phyloP scores from a whole-genome alignment of 768 basidiomycete genomes.

The Pisolithus orientalis region DNA sequence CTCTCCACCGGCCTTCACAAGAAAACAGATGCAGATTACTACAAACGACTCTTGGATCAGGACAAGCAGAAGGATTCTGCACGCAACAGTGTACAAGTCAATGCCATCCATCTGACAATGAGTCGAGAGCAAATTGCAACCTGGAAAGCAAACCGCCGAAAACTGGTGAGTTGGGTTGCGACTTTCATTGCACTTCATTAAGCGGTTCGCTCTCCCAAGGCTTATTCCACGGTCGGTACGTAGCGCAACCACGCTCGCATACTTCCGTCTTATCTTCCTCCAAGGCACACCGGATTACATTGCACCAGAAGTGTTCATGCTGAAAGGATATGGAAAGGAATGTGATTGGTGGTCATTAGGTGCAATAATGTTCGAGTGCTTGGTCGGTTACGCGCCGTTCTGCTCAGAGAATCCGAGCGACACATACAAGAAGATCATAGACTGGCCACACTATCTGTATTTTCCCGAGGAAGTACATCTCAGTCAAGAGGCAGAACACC shows the following conservation, averaged over 20 bases:
- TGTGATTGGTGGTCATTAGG: constrained; percentile 99
- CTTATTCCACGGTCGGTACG: constrained; percentile 81
- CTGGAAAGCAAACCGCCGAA: constrained; percentile 98
- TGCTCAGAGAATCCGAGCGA: constrained; percentile 96
- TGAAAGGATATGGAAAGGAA: constrained; percentile 97
- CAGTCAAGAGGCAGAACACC: constrained; percentile 84
- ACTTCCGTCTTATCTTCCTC: constrained; percentile 1
- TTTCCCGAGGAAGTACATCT: constrained; percentile 96
- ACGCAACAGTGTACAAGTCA: constrained; percentile 95
- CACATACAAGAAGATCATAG: constrained; percentile 97
- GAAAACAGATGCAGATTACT: constrained; percentile 88
- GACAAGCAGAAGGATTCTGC: constrained; percentile 58
- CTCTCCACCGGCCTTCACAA: constrained; percentile 98
- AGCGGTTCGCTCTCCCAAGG: constrained; percentile 39
- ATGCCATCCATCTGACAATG: constrained; percentile 96
- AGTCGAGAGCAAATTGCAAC: constrained; percentile 95
- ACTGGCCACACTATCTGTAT: constrained; percentile 86
- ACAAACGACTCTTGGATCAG: constrained; percentile 84
- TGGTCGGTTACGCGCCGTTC: constrained; percentile 97
- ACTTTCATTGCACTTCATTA: background rate
- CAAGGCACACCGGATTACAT: constrained; percentile 55
- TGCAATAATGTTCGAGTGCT: constrained; percentile 98
- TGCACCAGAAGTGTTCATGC: constrained; percentile 94
- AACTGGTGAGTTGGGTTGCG: constrained; percentile 52
- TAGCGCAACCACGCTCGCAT: background rate